These are phyloP conservation scores for Fusarium anthophilum DNA, from an alignment of 2,329 filamentous ascomycete species.

Conservation along the genomic window DNA sequence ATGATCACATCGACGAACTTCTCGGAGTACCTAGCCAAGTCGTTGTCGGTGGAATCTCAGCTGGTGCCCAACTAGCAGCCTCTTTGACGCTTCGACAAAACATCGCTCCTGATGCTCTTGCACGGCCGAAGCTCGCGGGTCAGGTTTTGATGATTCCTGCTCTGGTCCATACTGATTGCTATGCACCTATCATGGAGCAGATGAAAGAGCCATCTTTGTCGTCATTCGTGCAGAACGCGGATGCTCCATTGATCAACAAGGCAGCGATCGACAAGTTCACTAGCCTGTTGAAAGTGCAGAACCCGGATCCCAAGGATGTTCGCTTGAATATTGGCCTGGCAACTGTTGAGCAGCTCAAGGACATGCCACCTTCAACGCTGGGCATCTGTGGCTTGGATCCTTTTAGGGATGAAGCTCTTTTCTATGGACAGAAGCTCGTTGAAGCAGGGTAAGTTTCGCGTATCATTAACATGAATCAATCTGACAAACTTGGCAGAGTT, in stretches of 20 bases:
- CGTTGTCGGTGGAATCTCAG: constrained; percentile 60
- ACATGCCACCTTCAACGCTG: constrained; percentile 56
- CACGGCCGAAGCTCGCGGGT: constrained; percentile 52
- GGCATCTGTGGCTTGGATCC: constrained; percentile 58
- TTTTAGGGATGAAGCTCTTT: constrained; percentile 58
- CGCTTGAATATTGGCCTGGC: constrained; percentile 49
- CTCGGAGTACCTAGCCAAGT: constrained; percentile 39
- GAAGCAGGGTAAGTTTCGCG: constrained; percentile 51
- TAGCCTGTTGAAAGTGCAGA: constrained; percentile 40
- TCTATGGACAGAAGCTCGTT: constrained; percentile 55
- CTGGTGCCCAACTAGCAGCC: constrained; percentile 56
- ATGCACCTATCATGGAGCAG: constrained; percentile 44
- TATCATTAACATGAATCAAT: fast-evolving
- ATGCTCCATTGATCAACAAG: constrained; percentile 54
- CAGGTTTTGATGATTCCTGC: constrained; percentile 63
- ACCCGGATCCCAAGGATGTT: constrained; percentile 42
- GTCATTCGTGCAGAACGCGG: constrained; percentile 55
- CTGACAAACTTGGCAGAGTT: constrained; percentile 46
- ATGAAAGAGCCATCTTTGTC: constrained; percentile 53
- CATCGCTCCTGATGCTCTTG: constrained; percentile 29
- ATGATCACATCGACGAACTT: constrained; percentile 41
- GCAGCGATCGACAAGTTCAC: constrained; percentile 33
- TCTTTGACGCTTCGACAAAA: constrained; percentile 53
- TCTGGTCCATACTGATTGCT: constrained; percentile 43
- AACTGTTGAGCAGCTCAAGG: constrained; percentile 47